Evolutionary conservation across 768 basidiomycete species (phyloP).

Genomic region (Chalciporus pseudorubinellus): DNA sequence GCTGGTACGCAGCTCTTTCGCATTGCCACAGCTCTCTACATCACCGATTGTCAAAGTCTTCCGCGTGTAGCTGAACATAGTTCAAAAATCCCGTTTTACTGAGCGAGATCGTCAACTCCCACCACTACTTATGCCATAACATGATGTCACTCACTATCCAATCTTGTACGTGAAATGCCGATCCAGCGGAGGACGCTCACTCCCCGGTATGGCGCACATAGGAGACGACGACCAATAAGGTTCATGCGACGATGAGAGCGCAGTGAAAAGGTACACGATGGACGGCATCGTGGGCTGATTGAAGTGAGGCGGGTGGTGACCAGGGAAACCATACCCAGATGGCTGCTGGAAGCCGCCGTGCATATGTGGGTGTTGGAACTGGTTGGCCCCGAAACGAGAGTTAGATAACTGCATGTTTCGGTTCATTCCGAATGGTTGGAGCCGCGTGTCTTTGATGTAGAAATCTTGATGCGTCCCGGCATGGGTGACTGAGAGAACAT

Average conservation of each 20-base stretch:
- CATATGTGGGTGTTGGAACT: conserved; percentile 12
- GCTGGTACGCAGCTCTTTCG: conserved; percentile 1
- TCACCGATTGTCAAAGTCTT: conserved; percentile 32
- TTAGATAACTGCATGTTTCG: conserved; percentile 3
- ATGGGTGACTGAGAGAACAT: conserved; percentile 35
- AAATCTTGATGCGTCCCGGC: conserved; percentile 42
- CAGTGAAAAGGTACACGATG: conserved; percentile 44
- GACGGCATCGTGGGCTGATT: conserved; percentile 33
- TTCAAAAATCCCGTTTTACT: conserved; percentile 38
- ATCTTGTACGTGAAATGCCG: conserved; percentile 29
- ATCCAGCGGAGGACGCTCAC: conserved; percentile 18
- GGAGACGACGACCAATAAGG: conserved; percentile 43
- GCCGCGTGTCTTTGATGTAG: conserved; percentile 36
- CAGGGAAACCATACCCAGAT: conserved; percentile 10
- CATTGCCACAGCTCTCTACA: background rate
- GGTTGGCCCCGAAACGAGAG: conserved; percentile 7
- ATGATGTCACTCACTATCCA: conserved; percentile 26
- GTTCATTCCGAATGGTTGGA: conserved; percentile 15
- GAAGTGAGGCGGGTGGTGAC: conserved; percentile 6
- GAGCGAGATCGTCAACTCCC: background rate
- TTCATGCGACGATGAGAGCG: conserved; percentile 28
- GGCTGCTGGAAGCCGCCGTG: conserved; percentile 15
- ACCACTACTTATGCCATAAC: background rate
- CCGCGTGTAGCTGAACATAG: conserved; percentile 38
- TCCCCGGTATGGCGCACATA: conserved; percentile 18